These are phyloP conservation scores for Lepidium africanum DNA, from an alignment of 345 rosid genomes.

Conservation along the genomic window DNA sequence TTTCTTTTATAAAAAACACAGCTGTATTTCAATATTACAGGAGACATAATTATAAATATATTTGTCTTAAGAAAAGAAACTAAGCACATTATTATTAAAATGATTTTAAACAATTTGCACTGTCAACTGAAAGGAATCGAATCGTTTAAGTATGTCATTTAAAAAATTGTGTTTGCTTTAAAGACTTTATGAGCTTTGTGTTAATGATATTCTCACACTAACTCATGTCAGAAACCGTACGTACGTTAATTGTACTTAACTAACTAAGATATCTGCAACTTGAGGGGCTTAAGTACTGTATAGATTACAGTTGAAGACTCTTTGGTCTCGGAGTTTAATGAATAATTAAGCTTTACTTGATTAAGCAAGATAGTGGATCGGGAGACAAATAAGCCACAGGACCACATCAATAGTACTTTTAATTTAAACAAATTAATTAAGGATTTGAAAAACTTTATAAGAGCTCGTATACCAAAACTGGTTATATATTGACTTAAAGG, in stretches of 20 bases:
- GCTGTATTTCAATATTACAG: no score
- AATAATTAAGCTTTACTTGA: conserved; percentile 19
- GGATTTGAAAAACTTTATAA: not conserved
- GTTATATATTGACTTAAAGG: not conserved
- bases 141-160: not conserved
- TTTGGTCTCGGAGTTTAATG: conserved; percentile 10
- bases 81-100: not conserved
- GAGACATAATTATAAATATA: not conserved
- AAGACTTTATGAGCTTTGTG: conserved; percentile 10
- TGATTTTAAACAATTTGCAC: not conserved
- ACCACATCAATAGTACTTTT: conserved; percentile 13
- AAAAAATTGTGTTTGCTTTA: not conserved
- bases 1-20: no score
- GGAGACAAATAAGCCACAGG: conserved; percentile 21
- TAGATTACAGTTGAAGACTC: not conserved
- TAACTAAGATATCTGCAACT: conserved; percentile 17
- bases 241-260: conserved; percentile 26
- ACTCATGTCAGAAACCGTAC: conserved; percentile 20
- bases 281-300: conserved; percentile 9
- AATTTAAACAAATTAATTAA: not conserved
- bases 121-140: not conserved
- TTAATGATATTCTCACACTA: not conserved
- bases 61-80: not conserved
- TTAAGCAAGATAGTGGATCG: conserved; percentile 13
- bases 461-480: conserved; percentile 1